These are phyloP conservation scores for Camellia oleifera DNA, from an alignment of 179 eudicot species.

Conservation along the genomic window DNA sequence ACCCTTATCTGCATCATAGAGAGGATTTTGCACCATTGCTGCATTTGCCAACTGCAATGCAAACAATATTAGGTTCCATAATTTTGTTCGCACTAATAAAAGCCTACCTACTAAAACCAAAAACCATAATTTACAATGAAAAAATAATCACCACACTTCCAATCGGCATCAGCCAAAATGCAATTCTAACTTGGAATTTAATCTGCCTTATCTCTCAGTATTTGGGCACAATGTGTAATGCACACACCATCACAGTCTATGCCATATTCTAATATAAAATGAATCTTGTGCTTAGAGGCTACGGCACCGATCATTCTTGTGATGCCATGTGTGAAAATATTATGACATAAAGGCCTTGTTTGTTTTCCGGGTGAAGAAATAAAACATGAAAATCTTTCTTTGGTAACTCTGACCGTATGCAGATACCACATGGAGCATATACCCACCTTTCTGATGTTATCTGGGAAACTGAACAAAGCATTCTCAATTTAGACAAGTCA, in stretches of 20 bases:
- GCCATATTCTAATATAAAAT: not conserved
- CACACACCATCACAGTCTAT: not conserved
- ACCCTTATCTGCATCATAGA: constrained; percentile 81
- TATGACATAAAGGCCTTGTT: not conserved
- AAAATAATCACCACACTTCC: not conserved
- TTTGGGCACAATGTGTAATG: no score
- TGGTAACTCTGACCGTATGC: not conserved
- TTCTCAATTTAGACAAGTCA: not conserved
- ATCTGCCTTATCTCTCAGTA: not conserved
- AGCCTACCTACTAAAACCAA: not conserved
- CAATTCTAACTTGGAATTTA: not conserved
- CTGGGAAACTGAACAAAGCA: not conserved
- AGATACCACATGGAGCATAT: not conserved
- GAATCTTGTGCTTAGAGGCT: not conserved
- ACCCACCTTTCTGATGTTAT: not conserved
- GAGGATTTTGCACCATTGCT: constrained; percentile 73
- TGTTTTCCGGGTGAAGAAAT: not conserved
- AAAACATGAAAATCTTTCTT: not conserved
- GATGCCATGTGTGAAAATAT: not conserved
- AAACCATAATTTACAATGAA: not conserved
- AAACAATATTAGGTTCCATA: not conserved
- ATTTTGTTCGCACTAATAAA: not conserved
- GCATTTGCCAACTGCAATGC: constrained; percentile 61
- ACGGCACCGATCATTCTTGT: not conserved
- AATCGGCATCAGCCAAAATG: constrained; percentile 8